These are phyloP conservation scores for Tylopilus felleus DNA, from an alignment of 768 basidiomycete genomes.

Conservation along the genomic window DNA sequence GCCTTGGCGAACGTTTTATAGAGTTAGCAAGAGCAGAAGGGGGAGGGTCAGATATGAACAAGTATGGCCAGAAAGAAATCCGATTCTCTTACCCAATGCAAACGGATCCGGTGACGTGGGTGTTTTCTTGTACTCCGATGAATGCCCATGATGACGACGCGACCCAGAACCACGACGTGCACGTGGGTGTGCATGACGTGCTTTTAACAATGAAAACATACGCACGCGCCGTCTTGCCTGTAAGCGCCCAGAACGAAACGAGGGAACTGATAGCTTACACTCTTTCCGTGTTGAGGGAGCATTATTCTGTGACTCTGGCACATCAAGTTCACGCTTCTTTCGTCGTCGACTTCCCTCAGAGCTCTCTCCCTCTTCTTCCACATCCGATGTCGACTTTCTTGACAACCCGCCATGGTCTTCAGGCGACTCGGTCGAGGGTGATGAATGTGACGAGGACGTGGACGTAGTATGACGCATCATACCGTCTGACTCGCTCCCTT, in stretches of 20 bases:
- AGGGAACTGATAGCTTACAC: constrained; percentile 3
- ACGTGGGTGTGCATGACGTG: constrained; percentile 1
- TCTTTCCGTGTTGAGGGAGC: constrained; percentile 10
- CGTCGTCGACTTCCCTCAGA: constrained; percentile 16
- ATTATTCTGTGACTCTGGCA: background rate
- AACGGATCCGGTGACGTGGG: constrained; percentile 19
- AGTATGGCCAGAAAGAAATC: background rate
- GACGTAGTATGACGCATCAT: background rate
- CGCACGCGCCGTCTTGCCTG: background rate
- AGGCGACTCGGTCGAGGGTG: constrained; percentile 4
- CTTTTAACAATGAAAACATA: background rate
- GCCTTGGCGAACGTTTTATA: constrained; percentile 23
- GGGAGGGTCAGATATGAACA: background rate
- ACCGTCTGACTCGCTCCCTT: constrained; percentile 2
- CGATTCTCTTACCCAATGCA: constrained; percentile 17
- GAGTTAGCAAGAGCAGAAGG: too few species aligned
- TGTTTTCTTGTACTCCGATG: constrained; percentile 2
- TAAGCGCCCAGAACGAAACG: background rate
- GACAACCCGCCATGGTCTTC: constrained; percentile 8
- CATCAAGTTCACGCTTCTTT: constrained; percentile 19
- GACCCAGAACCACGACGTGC: constrained; percentile 12
- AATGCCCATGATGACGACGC: constrained; percentile 3
- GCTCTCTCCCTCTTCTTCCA: constrained; percentile 9
- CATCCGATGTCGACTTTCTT: constrained; percentile 9
- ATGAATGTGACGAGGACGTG: constrained; percentile 14